phyloP scores from a whole-genome alignment of 805 yeast genomes.

The Wickerhamiella alocasiicola region DNA sequence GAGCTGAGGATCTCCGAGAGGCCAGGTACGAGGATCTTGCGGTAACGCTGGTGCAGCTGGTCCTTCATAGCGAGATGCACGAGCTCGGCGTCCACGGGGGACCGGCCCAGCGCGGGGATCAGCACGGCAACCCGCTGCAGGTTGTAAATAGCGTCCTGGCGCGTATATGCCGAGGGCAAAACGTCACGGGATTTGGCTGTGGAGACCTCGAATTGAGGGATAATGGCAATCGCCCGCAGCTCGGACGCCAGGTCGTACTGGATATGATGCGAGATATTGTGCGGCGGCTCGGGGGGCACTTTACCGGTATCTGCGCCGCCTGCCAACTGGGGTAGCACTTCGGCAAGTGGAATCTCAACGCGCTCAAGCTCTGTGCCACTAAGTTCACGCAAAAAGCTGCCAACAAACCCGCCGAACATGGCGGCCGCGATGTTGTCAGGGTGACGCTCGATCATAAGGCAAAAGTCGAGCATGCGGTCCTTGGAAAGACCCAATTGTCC shows the following conservation, averaged over 20 bases:
- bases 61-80: constrained; percentile 96
- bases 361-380: constrained; percentile 56
- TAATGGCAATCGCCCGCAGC: constrained; percentile 78
- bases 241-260: constrained; percentile 70
- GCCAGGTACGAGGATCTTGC: constrained; percentile 86
- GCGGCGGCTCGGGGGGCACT: constrained; percentile 73
- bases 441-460: constrained; percentile 94
- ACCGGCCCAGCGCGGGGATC: constrained; percentile 80
- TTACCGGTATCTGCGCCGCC: constrained; percentile 58
- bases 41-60: constrained; percentile 92
- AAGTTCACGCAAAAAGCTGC: constrained; percentile 79
- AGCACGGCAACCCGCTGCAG: constrained; percentile 85
- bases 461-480: constrained; percentile 80
- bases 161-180: constrained; percentile 64
- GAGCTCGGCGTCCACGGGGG: constrained; percentile 67
- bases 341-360: constrained; percentile 73
- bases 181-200: constrained; percentile 88
- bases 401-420: constrained; percentile 98
- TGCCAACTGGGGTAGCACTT: constrained; percentile 67
- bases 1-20: constrained; percentile 64
- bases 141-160: constrained; percentile 79
- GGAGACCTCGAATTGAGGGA: constrained; percentile 88
- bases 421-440: constrained; percentile 98
- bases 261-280: constrained; percentile 76
- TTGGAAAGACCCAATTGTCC: constrained; percentile 63